Evolutionary conservation across 306 rosid species (phyloP).

Genomic region (Citrullus colocynthis): DNA sequence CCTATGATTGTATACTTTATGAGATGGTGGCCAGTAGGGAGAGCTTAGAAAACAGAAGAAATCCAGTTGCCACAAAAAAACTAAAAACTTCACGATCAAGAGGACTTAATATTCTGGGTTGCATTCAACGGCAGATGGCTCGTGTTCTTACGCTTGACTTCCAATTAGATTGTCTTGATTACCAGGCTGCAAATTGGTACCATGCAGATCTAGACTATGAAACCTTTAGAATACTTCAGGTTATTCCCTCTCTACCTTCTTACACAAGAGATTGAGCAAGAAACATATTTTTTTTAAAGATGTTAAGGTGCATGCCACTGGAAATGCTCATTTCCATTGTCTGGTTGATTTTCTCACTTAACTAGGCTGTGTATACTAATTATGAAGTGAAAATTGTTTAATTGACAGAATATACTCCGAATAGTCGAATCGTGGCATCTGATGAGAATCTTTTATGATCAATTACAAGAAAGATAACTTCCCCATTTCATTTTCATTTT

Average conservation of each 20-base stretch:
- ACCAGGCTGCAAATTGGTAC: conserved; percentile 61
- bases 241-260: neutral
- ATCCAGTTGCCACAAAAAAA: conserved; percentile 27
- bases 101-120: conserved; percentile 73
- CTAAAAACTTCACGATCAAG: conserved; percentile 38
- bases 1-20: conserved; percentile 80
- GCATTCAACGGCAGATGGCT: conserved; percentile 95
- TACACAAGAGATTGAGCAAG: neutral
- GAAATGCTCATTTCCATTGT: neutral
- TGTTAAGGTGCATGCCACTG: neutral
- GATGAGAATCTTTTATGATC: too few relatives aligned
- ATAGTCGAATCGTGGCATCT: neutral
- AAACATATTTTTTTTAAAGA: neutral
- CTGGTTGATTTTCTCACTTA: neutral
- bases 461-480: too few relatives aligned
- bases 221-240: conserved; percentile 86
- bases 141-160: conserved; percentile 63
- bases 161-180: conserved; percentile 77
- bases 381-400: neutral
- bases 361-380: neutral
- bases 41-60: conserved; percentile 56
- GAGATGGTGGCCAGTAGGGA: conserved; percentile 97
- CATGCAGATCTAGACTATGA: conserved; percentile 98
- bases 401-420: neutral
- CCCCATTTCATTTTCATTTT: too few relatives aligned